A percentile compares a stretch with the other conserved stretches of the same genome.
Conservation (phyloP, 148 eudicot species). For the Silene conica region DNA sequence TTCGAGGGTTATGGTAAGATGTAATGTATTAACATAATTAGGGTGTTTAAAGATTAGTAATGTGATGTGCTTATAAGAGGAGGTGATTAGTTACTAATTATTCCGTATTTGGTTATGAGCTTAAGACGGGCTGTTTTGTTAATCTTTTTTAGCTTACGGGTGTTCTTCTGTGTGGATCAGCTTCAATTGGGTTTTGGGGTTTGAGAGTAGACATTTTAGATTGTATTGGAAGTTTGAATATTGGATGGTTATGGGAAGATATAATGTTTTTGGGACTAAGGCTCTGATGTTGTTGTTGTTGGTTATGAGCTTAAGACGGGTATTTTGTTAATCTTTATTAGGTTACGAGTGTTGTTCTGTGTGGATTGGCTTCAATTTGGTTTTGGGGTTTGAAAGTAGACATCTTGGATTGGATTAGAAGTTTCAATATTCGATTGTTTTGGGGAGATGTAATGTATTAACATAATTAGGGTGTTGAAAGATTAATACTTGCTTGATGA, state of each 20-base stretch:
- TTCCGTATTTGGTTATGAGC: background rate
- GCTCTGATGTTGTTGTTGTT: too few relatives aligned
- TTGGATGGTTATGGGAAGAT: background rate
- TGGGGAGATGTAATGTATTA: background rate
- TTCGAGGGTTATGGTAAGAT: too few relatives aligned
- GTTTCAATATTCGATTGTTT: background rate
- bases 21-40: too few relatives aligned
- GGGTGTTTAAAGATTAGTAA: too few relatives aligned
- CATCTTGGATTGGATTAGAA: background rate
- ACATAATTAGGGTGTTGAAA: background rate
- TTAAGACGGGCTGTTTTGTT: background rate
- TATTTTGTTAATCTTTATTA: background rate
- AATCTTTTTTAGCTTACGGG: background rate
- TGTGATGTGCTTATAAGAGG: too few relatives aligned
- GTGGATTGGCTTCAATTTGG: background rate
- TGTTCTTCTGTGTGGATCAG: background rate
- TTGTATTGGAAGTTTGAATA: background rate
- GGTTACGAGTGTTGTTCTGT: background rate
- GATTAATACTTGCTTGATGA: too few relatives aligned
- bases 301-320: too few relatives aligned
- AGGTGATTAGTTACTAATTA: background rate
- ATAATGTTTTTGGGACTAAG: too few relatives aligned
- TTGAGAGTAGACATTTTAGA: background rate
- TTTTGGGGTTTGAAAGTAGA: background rate
- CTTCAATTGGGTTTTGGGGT: background rate